These are phyloP conservation scores for Phialemoniopsis sp. DNA, from an alignment of 2,329 filamentous ascomycete genomes.

Conservation along the genomic window DNA sequence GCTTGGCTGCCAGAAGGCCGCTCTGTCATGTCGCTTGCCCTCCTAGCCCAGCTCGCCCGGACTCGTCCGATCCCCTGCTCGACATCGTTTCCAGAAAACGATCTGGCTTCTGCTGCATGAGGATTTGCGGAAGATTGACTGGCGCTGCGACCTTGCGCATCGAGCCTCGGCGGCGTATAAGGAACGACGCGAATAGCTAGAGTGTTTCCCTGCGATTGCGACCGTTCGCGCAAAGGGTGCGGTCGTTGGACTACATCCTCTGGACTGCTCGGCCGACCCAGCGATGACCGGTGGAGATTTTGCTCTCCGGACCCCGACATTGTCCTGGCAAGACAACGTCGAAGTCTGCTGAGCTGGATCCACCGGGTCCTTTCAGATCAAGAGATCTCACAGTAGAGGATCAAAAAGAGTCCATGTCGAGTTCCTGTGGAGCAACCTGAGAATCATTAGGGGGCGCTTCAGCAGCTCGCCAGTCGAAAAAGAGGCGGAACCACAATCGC, in stretches of 20 bases:
- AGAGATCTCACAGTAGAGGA: too few species aligned
- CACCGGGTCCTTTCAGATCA: too few species aligned
- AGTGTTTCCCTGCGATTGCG: constrained; percentile 34
- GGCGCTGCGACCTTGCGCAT: constrained; percentile 15
- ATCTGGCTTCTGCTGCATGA: constrained; percentile 9
- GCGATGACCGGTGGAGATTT: constrained; percentile 11
- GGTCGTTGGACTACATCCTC: constrained; percentile 7
- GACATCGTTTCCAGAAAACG: constrained; percentile 1
- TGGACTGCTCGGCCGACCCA: too few species aligned
- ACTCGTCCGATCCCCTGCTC: neutral
- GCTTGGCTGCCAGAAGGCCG: constrained; percentile 15
- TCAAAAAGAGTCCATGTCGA: too few species aligned
- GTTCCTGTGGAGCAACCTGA: too few species aligned
- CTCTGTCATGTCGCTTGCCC: constrained; percentile 16
- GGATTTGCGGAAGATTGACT: constrained; percentile 17
- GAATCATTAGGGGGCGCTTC: too few species aligned
- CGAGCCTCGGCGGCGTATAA: constrained; percentile 39
- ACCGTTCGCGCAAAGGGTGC: constrained; percentile 32
- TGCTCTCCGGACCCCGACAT: constrained; percentile 21
- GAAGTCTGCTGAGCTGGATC: too few species aligned
- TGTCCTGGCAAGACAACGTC: constrained; percentile 8
- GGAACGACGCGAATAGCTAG: constrained; percentile 43
- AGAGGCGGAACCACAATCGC: too few species aligned
- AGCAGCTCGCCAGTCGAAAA: too few species aligned
- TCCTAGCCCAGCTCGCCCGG: constrained; percentile 4